Base-by-base conservation (phyloP, 306 rosid species). In the Quercus wislizeni region DNA sequence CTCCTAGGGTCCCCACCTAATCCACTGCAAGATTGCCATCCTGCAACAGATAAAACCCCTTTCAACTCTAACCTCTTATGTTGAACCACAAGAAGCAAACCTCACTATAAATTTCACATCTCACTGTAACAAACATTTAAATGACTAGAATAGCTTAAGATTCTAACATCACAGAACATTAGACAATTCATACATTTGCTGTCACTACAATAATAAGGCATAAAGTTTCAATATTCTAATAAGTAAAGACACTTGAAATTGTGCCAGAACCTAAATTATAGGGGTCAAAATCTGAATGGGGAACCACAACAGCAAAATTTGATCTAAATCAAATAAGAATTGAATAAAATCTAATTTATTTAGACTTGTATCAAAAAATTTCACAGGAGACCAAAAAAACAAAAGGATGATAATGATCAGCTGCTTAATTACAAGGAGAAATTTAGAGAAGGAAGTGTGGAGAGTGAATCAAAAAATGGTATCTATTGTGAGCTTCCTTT, bases 401-500 rank as follows among this genome's bases (percentile, higher is more conserved):
- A 72, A 72, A 76, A 55, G 55, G 21, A 79, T 65, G 15, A 23
- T 21, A 82, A 73, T 9, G 79, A 72, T 62, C 25, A 49, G 75
- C 84, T 68, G 70, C 81, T 62, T 85, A 85, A 85, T 80, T 87
- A 89, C 88, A 91, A 74, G 78, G 73, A 78, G 51, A 2, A 61
- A 71, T 28, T 9, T 75, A 63, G 77, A 56, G 12, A 49, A n/a
- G 54, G 59, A 64, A 52, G 69, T 20, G 57, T 17, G 62, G 35
- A 35, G 67, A 73, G 62, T 23, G 76, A 10, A 68, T 86, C 83
- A 96, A 88, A 88, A 96, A 80, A 90, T 91, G 87, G 99, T 96
- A 75, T 96, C 99, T 46, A 88, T 82, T 38, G 78, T 86, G 74
- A 96, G 96, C 84, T 88, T 96, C 88, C 98, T 89, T 70, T 89